Conservation (phyloP, 805 yeast genomes). For the Lachancea thermotolerans region DNA sequence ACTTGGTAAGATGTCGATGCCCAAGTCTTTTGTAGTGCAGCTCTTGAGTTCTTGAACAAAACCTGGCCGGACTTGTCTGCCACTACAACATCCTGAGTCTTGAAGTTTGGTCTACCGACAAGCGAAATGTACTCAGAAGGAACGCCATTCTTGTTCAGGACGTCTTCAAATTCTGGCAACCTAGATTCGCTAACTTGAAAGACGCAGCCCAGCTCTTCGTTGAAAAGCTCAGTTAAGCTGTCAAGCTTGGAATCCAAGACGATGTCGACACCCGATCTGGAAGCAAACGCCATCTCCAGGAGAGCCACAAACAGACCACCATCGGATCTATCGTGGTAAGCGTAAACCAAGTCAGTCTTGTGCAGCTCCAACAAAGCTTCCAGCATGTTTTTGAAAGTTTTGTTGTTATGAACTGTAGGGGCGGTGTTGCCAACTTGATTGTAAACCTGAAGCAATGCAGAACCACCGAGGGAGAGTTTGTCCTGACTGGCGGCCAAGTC, state of each 20-base stretch:
- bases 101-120: conserved; percentile 64
- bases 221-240: conserved; percentile 57
- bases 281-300: conserved; percentile 95
- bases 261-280: conserved; percentile 75
- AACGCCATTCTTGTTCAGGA: conserved; percentile 56
- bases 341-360: conserved; percentile 55
- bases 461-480: conserved; percentile 68
- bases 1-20: conserved; percentile 79
- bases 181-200: conserved; percentile 69
- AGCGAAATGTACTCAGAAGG: conserved; percentile 45
- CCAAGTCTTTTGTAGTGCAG: conserved; percentile 77
- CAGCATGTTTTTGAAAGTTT: conserved; percentile 61
- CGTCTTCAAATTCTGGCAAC: conserved; percentile 44
- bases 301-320: conserved; percentile 88
- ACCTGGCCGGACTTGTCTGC: conserved; percentile 32
- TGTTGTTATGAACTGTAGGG: conserved; percentile 74
- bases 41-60: conserved; percentile 53
- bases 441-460: conserved; percentile 92
- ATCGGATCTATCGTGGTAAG: conserved; percentile 94
- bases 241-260: conserved; percentile 33
- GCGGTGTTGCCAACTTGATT: conserved; percentile 74
- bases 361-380: conserved; percentile 68
- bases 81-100: conserved; percentile 43
- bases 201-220: conserved; percentile 93
- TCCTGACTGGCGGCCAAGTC: conserved; percentile 58